These are phyloP conservation scores for Balakata baccata DNA, from an alignment of 345 rosid genomes.

Conservation along the genomic window DNA sequence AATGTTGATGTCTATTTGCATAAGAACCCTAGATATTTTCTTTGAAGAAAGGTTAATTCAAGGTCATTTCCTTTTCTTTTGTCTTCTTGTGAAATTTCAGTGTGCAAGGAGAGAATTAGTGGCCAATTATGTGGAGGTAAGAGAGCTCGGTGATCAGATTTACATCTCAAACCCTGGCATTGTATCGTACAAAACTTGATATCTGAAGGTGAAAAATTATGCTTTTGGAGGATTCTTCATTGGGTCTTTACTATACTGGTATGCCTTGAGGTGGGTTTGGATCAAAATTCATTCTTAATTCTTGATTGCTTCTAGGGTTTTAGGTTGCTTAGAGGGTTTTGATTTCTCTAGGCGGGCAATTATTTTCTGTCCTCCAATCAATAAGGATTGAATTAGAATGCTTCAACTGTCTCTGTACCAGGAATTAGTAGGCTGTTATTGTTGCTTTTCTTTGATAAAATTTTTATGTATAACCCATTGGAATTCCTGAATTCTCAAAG, in stretches of 20 bases:
- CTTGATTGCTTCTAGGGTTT: constrained; percentile 22
- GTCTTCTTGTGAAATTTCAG: constrained; percentile 15
- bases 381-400: neutral
- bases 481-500: constrained; percentile 20
- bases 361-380: neutral
- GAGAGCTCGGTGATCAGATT: constrained; percentile 25
- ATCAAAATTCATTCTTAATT: constrained; percentile 29
- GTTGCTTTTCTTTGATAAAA: neutral
- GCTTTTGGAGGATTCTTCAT: constrained; percentile 23
- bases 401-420: neutral
- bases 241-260: constrained; percentile 18
- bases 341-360: neutral
- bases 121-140: constrained; percentile 22
- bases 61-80: constrained; percentile 16
- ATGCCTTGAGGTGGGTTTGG: constrained; percentile 33
- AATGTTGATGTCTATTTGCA: neutral
- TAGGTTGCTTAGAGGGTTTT: neutral
- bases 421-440: neutral
- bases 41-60: neutral
- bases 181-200: constrained; percentile 22
- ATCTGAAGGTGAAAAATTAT: constrained; percentile 17
- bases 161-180: neutral
- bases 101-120: constrained; percentile 15
- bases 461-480: neutral
- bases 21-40: constrained; percentile 30